Conservation (phyloP, 1,139 yeast species). For the Magnusiomyces ingens region DNA sequence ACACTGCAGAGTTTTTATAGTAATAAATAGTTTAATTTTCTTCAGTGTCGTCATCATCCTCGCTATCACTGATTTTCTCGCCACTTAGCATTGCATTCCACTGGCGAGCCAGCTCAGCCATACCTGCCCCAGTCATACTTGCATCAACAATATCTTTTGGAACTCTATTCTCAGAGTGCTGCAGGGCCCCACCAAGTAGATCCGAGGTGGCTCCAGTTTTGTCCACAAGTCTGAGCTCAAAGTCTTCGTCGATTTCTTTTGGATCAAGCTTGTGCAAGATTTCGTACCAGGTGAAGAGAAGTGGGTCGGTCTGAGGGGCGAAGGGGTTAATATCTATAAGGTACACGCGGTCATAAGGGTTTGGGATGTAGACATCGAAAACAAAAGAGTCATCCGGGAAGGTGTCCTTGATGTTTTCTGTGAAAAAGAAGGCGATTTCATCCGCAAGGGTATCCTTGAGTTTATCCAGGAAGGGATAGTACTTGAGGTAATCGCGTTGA, state of each 20-base stretch:
- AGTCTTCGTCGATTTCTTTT: slow-evolving; percentile 20
- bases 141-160: slow-evolving; percentile 91
- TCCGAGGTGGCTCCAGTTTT: slow-evolving; percentile 53
- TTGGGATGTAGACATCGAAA: slow-evolving; percentile 74
- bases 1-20: too few species aligned
- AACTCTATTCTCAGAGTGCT: slow-evolving; percentile 83
- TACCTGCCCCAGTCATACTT: slow-evolving; percentile 43
- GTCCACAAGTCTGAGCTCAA: slow-evolving; percentile 61
- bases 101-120: slow-evolving; percentile 27
- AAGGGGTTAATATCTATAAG: slow-evolving; percentile 84
- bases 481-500: slow-evolving; percentile 72
- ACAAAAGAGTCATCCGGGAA: slow-evolving; percentile 56
- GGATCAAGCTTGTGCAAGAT: slow-evolving; percentile 26
- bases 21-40: background rate
- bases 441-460: slow-evolving; percentile 42
- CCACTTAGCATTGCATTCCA: slow-evolving; percentile 20
- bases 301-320: slow-evolving; percentile 64
- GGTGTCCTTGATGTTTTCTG: slow-evolving; percentile 40
- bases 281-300: slow-evolving; percentile 81
- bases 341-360: slow-evolving; percentile 58
- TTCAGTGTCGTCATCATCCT: slow-evolving; percentile 11
- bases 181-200: slow-evolving; percentile 55
- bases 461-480: slow-evolving; percentile 57
- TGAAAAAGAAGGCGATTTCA: slow-evolving; percentile 51
- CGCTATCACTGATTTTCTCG: slow-evolving; percentile 1